Evolutionary conservation across 371 early-diverging fungal species (phyloP), one percentile per base, ranked within the genome.

Genomic region (Dinochytrium kinnereticum): DNA sequence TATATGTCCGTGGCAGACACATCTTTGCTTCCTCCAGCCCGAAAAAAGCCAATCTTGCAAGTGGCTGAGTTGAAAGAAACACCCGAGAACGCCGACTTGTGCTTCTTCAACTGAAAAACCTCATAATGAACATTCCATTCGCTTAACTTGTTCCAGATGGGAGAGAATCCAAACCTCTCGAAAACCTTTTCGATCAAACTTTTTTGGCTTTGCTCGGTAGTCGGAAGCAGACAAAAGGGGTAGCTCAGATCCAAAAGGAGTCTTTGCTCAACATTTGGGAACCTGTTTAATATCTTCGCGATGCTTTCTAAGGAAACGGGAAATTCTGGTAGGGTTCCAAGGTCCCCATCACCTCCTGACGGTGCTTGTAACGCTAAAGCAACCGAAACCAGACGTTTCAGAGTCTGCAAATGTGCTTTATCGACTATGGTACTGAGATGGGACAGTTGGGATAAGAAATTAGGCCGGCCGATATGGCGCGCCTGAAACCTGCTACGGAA

Each of bases 401-500:
- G 61, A 57, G 87, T 76, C 44, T 85, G 80, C 64, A 84, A 85
- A 5, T 86, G 81, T 0, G 90, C 88, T 49, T 76, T 76, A 10
- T 86, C 86, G 3, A 73, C 84, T 1, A 83, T 38, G 17, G 69
- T 72, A 21, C 31, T 39, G n/a, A 87, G 78, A 31, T 83, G 84
- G 21, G 51, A 59, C 36, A 84, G n/a, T 78, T 91, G 91, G 1
- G 89, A 82, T 24, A 85, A 79, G 76, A 86, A 91, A 40, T 84
- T 83, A 1, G 91, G 92, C 64, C 83, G 86, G 61, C 76, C 73
- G 34, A 87, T 69, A 51, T 79, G 77, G n/a, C 86, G 67, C 0
- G 78, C 71, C 77, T 94, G 94, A 78, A 94, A 94, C 15, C 95
- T 87, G 13, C 91, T 91, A 26, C 95, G 85, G 53, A 94, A 85